Percentiles rank a stretch among this genome's conserved stretches.
These are phyloP conservation scores for Podospora pseudoanserina DNA, from an alignment of 495 filamentous ascomycete species.

Conservation along the genomic window DNA sequence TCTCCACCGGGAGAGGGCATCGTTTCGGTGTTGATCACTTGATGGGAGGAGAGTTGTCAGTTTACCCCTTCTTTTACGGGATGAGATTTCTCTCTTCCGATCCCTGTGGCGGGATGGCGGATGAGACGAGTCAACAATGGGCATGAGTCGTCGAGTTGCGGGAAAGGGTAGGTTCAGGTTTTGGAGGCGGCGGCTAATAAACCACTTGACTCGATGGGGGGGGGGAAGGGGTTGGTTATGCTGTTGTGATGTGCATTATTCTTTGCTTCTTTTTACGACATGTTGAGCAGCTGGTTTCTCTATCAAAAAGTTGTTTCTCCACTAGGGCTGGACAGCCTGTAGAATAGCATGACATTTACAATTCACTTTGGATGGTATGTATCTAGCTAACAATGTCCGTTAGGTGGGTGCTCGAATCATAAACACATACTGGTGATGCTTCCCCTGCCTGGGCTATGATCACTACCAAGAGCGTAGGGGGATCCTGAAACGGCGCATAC, in stretches of 20 bases:
- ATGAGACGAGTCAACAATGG: background rate
- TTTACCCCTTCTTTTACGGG: no score
- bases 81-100: background rate
- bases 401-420: no score
- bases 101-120: background rate
- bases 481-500: slow-evolving; percentile 6
- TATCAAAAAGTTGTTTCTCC: no score
- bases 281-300: no score
- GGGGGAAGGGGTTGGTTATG: background rate
- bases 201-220: background rate
- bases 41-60: background rate
- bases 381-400: no score
- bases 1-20: background rate
- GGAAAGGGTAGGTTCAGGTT: background rate
- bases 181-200: slow-evolving; percentile 1
- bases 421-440: background rate
- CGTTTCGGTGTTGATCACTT: background rate
- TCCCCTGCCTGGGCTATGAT: background rate
- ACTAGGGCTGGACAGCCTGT: no score
- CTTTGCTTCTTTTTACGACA: no score
- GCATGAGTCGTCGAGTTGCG: background rate
- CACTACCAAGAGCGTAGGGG: background rate
- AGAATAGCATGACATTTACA: no score
- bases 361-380: no score
- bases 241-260: background rate